These are phyloP conservation scores for Fomitiporia mediterranea DNA, from an alignment of 1,284 basidiomycete species.

Conservation along the genomic window DNA sequence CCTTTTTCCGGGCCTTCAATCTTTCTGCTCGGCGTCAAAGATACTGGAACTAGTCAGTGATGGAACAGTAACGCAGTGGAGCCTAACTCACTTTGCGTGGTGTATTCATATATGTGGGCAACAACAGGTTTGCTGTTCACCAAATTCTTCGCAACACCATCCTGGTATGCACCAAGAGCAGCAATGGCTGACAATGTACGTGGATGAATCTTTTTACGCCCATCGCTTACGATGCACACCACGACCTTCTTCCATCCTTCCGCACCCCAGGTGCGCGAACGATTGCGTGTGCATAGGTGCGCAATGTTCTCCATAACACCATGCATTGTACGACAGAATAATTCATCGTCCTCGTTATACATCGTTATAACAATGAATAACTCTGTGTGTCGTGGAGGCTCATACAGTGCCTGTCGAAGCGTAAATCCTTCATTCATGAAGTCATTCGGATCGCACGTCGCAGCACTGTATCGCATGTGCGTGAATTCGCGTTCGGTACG, in stretches of 20 bases:
- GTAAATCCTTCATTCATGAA: slow-evolving; percentile 80
- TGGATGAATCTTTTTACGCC: slow-evolving; percentile 77
- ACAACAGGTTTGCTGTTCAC: slow-evolving; percentile 84
- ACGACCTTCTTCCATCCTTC: slow-evolving; percentile 96
- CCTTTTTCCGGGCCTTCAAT: slow-evolving; percentile 80
- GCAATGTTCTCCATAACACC: slow-evolving; percentile 88
- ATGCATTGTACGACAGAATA: slow-evolving; percentile 86
- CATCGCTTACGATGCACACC: slow-evolving; percentile 47
- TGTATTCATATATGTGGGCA: slow-evolving; percentile 95
- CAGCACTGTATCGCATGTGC: slow-evolving; percentile 90
- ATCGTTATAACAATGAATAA: slow-evolving; percentile 81
- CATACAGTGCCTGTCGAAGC: slow-evolving; percentile 76
- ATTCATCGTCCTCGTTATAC: slow-evolving; percentile 74
- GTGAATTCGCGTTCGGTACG: slow-evolving; percentile 87
- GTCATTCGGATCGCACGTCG: slow-evolving; percentile 91
- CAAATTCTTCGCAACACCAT: slow-evolving; percentile 87
- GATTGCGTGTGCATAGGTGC: slow-evolving; percentile 75
- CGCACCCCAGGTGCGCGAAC: slow-evolving; percentile 92
- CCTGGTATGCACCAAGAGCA: slow-evolving; percentile 83
- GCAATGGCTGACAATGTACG: slow-evolving; percentile 83
- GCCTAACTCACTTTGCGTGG: slow-evolving; percentile 67
- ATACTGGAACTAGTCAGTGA: slow-evolving; percentile 48
- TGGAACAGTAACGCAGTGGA: background rate
- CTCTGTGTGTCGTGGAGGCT: slow-evolving; percentile 77
- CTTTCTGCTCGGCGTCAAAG: slow-evolving; percentile 74